Evolutionary conservation across 306 rosid species (phyloP).

Genomic region (Cotoneaster glaucophyllus): DNA sequence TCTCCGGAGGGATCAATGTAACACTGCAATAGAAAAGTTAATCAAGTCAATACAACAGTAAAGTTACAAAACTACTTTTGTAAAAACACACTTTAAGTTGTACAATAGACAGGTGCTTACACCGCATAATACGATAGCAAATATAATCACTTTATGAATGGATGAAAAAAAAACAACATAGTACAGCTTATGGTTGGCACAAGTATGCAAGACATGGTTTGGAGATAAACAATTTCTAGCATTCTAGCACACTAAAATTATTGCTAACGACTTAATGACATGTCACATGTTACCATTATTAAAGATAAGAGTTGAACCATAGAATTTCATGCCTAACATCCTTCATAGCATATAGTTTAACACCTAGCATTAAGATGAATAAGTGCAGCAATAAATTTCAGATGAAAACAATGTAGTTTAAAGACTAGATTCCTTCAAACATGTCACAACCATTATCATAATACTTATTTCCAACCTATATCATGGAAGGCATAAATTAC

Average conservation of each 20-base stretch:
- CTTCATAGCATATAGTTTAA: neutral
- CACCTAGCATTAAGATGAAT: neutral
- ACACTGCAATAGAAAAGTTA: constrained; percentile 45
- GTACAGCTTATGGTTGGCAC: neutral
- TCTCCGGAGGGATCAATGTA: constrained; percentile 55
- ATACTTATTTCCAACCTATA: neutral
- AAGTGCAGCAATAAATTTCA: no score
- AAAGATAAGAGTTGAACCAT: neutral
- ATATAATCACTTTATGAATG: neutral
- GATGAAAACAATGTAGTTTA: neutral
- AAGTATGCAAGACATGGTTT: neutral
- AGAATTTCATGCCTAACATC: neutral
- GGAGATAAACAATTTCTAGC: neutral
- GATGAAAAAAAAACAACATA: neutral
- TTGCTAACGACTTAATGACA: neutral
- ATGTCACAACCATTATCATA: neutral
- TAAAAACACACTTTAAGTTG: neutral
- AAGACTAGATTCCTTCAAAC: neutral
- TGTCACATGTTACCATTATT: neutral
- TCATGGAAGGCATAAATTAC: neutral
- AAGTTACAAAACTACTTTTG: neutral
- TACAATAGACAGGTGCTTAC: neutral
- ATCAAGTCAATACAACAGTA: neutral
- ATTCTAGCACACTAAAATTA: neutral
- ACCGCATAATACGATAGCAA: neutral